Evolutionary conservation across 1,139 yeast species (phyloP).

Genomic region (Protomyces macrosporus): DNA sequence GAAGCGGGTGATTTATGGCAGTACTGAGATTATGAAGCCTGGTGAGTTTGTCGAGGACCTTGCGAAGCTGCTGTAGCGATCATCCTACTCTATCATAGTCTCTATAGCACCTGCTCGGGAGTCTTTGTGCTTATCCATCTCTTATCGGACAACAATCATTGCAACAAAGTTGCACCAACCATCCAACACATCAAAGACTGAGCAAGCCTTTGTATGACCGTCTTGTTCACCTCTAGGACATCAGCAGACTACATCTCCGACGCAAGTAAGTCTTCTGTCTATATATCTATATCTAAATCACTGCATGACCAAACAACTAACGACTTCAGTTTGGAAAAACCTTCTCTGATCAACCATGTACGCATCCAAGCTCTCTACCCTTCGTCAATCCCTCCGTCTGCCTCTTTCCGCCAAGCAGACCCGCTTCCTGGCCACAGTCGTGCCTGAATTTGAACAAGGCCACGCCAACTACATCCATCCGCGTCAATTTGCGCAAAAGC

Average conservation of each 20-base stretch:
- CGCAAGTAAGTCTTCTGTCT: not conserved
- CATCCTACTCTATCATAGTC: too few relatives aligned
- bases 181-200: not conserved
- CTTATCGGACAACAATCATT: too few relatives aligned
- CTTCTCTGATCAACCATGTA: not conserved
- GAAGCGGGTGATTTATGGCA: conserved; percentile 68
- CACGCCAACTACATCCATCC: conserved; percentile 23
- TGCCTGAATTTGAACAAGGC: not conserved
- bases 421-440: not conserved
- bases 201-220: not conserved
- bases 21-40: conserved; percentile 77
- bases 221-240: not conserved
- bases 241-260: conserved; percentile 1
- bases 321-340: not conserved
- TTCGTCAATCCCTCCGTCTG: not conserved
- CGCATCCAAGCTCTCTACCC: not conserved
- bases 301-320: not conserved
- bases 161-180: too few relatives aligned
- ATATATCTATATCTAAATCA: too few relatives aligned
- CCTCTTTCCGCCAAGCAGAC: not conserved
- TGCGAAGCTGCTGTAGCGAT: conserved; percentile 36
- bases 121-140: too few relatives aligned
- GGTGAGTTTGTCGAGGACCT: conserved; percentile 69
- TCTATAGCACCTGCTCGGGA: too few relatives aligned
- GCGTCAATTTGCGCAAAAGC: conserved; percentile 23